phyloP scores from a whole-genome alignment of 306 rosid species.

The Sicyos baderoa region DNA sequence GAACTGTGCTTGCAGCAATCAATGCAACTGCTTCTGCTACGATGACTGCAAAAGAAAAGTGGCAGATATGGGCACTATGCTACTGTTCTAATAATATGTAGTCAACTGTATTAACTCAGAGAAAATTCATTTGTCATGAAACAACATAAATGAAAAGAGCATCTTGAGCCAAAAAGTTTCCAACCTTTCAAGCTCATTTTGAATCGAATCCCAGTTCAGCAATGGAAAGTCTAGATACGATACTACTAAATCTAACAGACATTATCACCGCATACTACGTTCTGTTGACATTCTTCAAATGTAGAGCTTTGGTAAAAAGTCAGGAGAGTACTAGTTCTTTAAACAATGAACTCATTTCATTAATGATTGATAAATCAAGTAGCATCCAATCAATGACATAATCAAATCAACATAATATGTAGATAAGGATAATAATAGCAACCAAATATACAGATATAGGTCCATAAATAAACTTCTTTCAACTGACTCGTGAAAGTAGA shows the following conservation, averaged over 20 bases:
- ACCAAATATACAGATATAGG: not conserved
- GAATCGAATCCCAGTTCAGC: not conserved
- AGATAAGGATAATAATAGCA: not conserved
- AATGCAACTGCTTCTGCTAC: constrained; percentile 71
- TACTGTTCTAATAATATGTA: not conserved
- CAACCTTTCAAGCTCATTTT: not conserved
- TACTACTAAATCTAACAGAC: not conserved
- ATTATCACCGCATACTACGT: no score
- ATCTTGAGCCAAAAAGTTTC: not conserved
- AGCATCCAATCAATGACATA: not conserved
- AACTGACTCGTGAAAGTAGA: not conserved
- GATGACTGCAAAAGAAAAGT: constrained; percentile 42
- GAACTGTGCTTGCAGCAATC: constrained; percentile 86
- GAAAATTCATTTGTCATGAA: not conserved
- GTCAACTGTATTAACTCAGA: not conserved
- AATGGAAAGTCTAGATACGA: not conserved
- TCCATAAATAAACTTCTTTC: not conserved
- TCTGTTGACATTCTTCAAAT: not conserved
- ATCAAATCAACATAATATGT: not conserved
- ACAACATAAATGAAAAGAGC: not conserved
- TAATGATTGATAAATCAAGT: not conserved
- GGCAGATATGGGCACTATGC: not conserved
- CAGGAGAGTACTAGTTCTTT: not conserved
- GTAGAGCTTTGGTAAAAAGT: not conserved
- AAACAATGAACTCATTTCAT: not conserved